Conservation (phyloP, 2,329 filamentous ascomycete genomes). For the Ascochyta clinopodiicola region DNA sequence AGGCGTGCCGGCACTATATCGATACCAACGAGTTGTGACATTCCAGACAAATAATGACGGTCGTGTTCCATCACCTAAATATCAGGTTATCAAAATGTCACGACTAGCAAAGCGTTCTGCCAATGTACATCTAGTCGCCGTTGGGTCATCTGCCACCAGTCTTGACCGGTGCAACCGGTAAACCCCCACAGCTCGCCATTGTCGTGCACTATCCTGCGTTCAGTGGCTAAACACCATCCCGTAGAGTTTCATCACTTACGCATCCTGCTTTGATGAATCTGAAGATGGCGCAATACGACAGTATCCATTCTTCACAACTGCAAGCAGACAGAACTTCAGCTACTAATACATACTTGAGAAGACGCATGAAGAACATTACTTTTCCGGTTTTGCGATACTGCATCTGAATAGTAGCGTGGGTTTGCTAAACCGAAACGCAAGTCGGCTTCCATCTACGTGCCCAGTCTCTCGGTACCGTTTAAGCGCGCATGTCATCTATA, state of each 20-base stretch:
- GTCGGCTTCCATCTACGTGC: conserved; percentile 18
- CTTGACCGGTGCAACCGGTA: conserved; percentile 8
- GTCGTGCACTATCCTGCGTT: neutral
- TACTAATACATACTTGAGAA: neutral
- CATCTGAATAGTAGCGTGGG: conserved; percentile 18
- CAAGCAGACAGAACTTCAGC: no score
- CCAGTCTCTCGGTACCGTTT: conserved; percentile 25
- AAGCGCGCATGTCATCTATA: conserved; percentile 14
- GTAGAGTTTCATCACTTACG: neutral
- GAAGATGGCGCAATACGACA: neutral
- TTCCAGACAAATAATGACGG: neutral
- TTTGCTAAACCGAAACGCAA: conserved; percentile 19
- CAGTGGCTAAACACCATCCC: neutral
- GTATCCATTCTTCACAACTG: neutral
- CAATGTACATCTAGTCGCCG: conserved; percentile 19
- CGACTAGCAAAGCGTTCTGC: conserved; percentile 6
- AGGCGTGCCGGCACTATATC: conserved; percentile 2
- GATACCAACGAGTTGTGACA: neutral
- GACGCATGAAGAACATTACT: conserved; percentile 13
- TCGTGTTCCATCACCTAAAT: neutral
- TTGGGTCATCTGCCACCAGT: conserved; percentile 18
- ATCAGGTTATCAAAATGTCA: neutral
- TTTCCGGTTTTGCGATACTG: conserved; percentile 21
- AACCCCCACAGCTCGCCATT: neutral
- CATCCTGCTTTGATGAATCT: neutral